phyloP scores from a whole-genome alignment of 2,329 filamentous ascomycete species.

The Pseudogymnoascus sp. region DNA sequence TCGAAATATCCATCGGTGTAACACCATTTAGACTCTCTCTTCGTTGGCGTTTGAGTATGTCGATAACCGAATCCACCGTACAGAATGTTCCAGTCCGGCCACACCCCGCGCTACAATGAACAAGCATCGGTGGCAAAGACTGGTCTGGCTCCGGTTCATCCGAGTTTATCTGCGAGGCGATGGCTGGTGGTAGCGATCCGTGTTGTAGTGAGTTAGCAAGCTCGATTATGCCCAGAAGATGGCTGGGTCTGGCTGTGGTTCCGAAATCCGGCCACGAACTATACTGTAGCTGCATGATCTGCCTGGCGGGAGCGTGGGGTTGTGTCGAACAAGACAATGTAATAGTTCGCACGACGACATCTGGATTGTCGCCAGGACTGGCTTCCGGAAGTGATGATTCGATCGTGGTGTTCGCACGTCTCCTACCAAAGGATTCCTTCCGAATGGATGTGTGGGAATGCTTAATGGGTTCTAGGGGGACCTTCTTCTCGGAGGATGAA shows the following conservation, averaged over 20 bases:
- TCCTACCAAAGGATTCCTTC: constrained; percentile 34
- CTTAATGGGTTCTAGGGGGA: constrained; percentile 59
- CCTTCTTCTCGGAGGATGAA: constrained; percentile 70
- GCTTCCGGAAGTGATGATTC: constrained; percentile 32
- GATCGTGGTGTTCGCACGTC: constrained; percentile 47
- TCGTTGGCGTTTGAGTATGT: constrained; percentile 88
- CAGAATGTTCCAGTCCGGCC: constrained; percentile 95
- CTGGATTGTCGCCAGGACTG: constrained; percentile 50
- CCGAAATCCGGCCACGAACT: constrained; percentile 97
- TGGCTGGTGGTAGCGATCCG: constrained; percentile 28
- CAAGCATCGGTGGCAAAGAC: constrained; percentile 63
- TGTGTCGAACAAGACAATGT: constrained; percentile 66
- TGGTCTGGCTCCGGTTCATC: constrained; percentile 52
- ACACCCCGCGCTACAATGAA: constrained; percentile 94
- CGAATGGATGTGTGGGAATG: constrained; percentile 33
- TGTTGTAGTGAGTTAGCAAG: constrained; percentile 69
- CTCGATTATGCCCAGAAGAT: constrained; percentile 83
- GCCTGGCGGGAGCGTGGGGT: constrained; percentile 78
- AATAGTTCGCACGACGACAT: constrained; percentile 80
- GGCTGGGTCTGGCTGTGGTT: constrained; percentile 77
- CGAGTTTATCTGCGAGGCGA: constrained; percentile 36
- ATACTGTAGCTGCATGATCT: constrained; percentile 92
- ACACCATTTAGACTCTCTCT: constrained; percentile 28
- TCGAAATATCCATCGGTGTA: constrained; percentile 38
- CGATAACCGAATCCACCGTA: constrained; percentile 89